phyloP scores from a whole-genome alignment of 73 alveolate species.

The Paramecium sexaurelia region DNA sequence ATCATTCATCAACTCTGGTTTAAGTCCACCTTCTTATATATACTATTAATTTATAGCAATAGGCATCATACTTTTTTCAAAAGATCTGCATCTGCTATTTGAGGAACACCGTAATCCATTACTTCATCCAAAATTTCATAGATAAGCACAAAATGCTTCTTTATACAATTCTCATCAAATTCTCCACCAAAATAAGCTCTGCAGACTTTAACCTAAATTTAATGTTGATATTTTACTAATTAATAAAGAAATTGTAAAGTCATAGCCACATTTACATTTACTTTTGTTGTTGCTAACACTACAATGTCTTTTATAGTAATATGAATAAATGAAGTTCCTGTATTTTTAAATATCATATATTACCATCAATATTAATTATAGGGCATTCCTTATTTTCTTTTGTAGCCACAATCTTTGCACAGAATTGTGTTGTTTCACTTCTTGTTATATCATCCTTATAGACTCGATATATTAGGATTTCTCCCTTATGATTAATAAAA shows the following conservation, averaged over 20 bases:
- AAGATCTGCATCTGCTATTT: slow-evolving; percentile 90
- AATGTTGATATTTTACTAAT: background rate
- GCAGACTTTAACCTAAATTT: slow-evolving; percentile 75
- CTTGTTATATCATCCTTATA: slow-evolving; percentile 92
- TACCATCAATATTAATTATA: slow-evolving; percentile 92
- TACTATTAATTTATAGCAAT: background rate
- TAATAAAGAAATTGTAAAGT: slow-evolving; percentile 80
- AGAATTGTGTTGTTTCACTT: slow-evolving; percentile 92
- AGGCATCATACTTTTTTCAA: slow-evolving; percentile 71
- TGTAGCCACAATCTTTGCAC: slow-evolving; percentile 97
- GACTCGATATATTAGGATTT: slow-evolving; percentile 93
- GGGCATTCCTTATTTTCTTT: slow-evolving; percentile 98
- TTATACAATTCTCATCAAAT: slow-evolving; percentile 82
- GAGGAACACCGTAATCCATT: slow-evolving; percentile 94
- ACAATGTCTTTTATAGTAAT: slow-evolving; percentile 84
- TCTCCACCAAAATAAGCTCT: slow-evolving; percentile 90
- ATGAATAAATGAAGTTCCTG: slow-evolving; percentile 77
- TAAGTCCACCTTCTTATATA: slow-evolving; percentile 65
- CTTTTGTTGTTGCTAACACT: slow-evolving; percentile 89
- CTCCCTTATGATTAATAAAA: slow-evolving; percentile 94
- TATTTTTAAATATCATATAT: slow-evolving; percentile 21
- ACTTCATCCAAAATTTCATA: slow-evolving; percentile 95
- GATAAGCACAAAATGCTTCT: slow-evolving; percentile 88
- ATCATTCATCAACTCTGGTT: slow-evolving; percentile 73
- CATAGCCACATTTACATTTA: slow-evolving; percentile 84